These are phyloP conservation scores for Spathaspora sp. DNA, from an alignment of 805 yeast genomes.

Conservation along the genomic window DNA sequence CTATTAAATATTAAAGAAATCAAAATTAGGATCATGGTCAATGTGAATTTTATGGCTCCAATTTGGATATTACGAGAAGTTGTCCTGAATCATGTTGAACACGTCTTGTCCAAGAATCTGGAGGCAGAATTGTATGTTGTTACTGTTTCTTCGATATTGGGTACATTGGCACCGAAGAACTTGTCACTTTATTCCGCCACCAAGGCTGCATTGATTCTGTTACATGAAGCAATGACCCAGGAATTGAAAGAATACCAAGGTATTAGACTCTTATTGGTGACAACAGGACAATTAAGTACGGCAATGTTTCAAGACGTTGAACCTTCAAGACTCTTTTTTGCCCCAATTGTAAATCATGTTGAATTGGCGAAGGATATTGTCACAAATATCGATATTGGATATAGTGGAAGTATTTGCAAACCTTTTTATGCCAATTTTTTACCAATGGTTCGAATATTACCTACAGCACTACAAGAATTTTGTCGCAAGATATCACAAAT, in stretches of 20 bases:
- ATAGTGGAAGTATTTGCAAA: conserved; percentile 37
- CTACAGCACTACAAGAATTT: conserved; percentile 32
- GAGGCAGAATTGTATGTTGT: conserved; percentile 30
- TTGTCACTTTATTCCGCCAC: conserved; percentile 48
- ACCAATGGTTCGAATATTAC: conserved; percentile 40
- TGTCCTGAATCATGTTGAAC: conserved; percentile 15
- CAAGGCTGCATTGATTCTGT: conserved; percentile 42
- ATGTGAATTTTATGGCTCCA: conserved; percentile 31
- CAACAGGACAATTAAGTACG: conserved; percentile 51
- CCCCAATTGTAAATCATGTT: conserved; percentile 42
- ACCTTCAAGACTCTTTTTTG: conserved; percentile 39
- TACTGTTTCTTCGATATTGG: conserved; percentile 45
- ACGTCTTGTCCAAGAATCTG: conserved; percentile 3
- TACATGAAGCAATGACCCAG: conserved; percentile 42
- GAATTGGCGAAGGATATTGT: conserved; percentile 34
- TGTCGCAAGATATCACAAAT: conserved; percentile 34
- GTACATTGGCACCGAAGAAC: conserved; percentile 45
- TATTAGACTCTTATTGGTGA: conserved; percentile 34
- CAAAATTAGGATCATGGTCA: conserved; percentile 21
- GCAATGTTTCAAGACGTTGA: conserved; percentile 46
- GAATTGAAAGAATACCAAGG: conserved; percentile 26
- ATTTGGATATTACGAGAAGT: conserved; percentile 21
- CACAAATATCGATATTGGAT: conserved; percentile 31
- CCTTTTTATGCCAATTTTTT: conserved; percentile 48
- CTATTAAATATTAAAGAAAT: conserved; percentile 19